Conservation (phyloP, 306 rosid genomes). For the Cicer judaicum region DNA sequence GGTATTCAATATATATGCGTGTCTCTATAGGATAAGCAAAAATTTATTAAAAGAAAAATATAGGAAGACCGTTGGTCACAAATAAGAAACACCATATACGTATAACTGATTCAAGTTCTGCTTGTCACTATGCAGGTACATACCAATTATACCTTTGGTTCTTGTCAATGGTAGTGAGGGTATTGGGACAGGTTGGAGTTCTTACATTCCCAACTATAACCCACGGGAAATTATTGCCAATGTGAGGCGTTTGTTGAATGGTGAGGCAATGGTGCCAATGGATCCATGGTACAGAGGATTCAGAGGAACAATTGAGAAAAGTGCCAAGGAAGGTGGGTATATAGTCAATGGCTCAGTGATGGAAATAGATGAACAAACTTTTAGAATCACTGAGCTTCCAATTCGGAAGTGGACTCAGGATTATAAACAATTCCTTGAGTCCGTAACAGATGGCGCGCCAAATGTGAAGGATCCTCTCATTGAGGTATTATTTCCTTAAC, state of each 20-base stretch:
- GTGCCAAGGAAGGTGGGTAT: constrained; percentile 72
- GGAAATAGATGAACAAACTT: constrained; percentile 65
- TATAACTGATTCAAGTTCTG: constrained; percentile 6
- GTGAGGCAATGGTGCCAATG: constrained; percentile 72
- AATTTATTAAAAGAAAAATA: too few species aligned
- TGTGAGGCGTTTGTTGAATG: constrained; percentile 69
- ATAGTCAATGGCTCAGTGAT: constrained; percentile 65
- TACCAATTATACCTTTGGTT: constrained; percentile 85
- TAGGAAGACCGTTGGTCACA: too few species aligned
- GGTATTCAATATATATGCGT: too few species aligned
- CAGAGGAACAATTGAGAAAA: constrained; percentile 73
- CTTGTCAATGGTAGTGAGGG: constrained; percentile 98
- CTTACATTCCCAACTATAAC: constrained; percentile 87
- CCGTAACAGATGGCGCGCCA: constrained; percentile 64
- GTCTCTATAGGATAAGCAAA: too few species aligned
- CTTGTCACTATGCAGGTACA: constrained; percentile 58
- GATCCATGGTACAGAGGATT: constrained; percentile 98
- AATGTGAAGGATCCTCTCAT: constrained; percentile 86
- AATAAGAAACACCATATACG: background rate
- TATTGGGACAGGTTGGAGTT: constrained; percentile 94
- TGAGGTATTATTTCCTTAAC: constrained; percentile 54
- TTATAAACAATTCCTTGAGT: constrained; percentile 83
- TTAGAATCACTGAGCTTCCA: constrained; percentile 80
- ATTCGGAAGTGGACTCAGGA: constrained; percentile 94
- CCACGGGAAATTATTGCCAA: constrained; percentile 89